Evolutionary conservation across 75 land plant genomes (phyloP), one percentile per base, ranked within the genome.

Genomic region (Cupressus sempervirens): DNA sequence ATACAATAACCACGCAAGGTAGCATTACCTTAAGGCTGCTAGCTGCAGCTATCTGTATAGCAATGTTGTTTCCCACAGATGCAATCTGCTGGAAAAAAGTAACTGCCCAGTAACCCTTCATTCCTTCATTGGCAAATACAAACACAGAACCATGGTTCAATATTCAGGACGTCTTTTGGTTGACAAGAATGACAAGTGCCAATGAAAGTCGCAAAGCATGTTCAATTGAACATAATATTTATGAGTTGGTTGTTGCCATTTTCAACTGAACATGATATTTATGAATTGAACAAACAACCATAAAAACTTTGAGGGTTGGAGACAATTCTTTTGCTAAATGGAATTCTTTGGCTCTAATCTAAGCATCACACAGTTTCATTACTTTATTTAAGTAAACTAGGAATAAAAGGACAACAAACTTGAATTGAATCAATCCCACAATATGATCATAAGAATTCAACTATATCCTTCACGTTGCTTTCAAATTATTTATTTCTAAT

Each of bases 1-100:
- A 50, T 38, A 56, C 34, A 2, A 20, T 0, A 32, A 82, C 5
- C 23, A 38, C 3, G 40, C 56, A 83, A 86, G 81, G 14, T 70
- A 38, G 43, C 16, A 72, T 62, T 20, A 89, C 92, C 90, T 93
- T 91, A 72, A 93, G 89, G 85, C 94, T 91, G 75, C 88, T 87
- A 3, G 90, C 94, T 81, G 93, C 94, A 29, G 90, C 93, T 84
- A 91, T 93, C 48, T 93, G 93, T 30, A 93, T 90, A n/a, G 94
- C 87, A 53, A 93, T 91, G 85, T 93, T 93, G 82, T 89, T 93
- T 43, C 94, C 94, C 54, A 93, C 38, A 84, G 94, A 85, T 68
- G 94, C 94, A 10, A 93, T 88, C 67, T 91, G 94, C 91, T 93
- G 94, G 82, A 91, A 93, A 32, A 89, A 82, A 52, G 85, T 40